Evolutionary conservation across 495 filamentous ascomycete genomes (phyloP).

Genomic region (Daldinia vernicosa): DNA sequence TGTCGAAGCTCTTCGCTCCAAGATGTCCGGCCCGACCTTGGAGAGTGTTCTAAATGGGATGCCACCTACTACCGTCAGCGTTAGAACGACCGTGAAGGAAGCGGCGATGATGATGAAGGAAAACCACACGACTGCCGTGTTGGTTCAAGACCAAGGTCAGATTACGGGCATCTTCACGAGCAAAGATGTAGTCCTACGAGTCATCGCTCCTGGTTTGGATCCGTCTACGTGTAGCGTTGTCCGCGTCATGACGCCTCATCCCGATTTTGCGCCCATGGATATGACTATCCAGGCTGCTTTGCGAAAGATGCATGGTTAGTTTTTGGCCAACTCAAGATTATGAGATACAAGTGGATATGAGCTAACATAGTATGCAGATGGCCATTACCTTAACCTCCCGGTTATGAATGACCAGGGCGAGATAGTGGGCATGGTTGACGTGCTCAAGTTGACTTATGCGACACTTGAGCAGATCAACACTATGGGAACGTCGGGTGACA

Average conservation of each 20-base stretch:
- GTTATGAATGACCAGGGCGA: conserved; percentile 98
- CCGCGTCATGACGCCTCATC: conserved; percentile 98
- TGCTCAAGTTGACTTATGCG: conserved; percentile 96
- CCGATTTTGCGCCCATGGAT: conserved; percentile 97
- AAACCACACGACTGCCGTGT: conserved; percentile 93
- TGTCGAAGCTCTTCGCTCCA: conserved; percentile 90
- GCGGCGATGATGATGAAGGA: conserved; percentile 96
- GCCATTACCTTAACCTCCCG: conserved; percentile 96
- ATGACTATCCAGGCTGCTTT: conserved; percentile 99
- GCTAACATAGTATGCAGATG: conserved; percentile 66
- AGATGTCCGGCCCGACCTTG: conserved; percentile 98
- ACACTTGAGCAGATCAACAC: conserved; percentile 91
- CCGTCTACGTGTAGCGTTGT: conserved; percentile 96
- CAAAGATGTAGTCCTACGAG: conserved; percentile 97
- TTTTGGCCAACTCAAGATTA: neutral
- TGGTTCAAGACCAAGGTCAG: conserved; percentile 95
- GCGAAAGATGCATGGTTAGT: conserved; percentile 96
- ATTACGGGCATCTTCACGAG: conserved; percentile 99
- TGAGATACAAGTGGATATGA: neutral
- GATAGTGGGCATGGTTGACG: conserved; percentile 99
- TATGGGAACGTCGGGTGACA: conserved; percentile 73
- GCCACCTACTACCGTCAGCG: conserved; percentile 92
- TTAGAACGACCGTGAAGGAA: conserved; percentile 94
- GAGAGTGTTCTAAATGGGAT: conserved; percentile 92
- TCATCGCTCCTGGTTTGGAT: conserved; percentile 96